Evolutionary conservation across 2,329 filamentous ascomycete genomes (phyloP), one percentile per base, ranked within the genome.

Genomic region (Coniochaeta sp.): DNA sequence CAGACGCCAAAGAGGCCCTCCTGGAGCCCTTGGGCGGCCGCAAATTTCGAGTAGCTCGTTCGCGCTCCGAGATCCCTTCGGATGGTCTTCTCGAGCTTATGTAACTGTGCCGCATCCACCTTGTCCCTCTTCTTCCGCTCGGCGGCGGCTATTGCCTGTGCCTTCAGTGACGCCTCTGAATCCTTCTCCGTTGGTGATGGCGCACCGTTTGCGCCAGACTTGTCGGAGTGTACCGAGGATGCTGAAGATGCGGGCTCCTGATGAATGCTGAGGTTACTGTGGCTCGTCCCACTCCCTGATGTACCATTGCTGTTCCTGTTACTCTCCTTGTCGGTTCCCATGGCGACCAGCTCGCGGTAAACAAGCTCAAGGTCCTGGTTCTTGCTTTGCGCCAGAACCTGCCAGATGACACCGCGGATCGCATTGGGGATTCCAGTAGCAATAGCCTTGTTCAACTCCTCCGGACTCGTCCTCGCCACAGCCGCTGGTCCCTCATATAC

Each of bases 331-430:
- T 91, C 88, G 3, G 89, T 91, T 22, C 91, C 91, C 54, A 89
- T 82, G 48, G 79, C 79, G 28, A 89, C 79, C 9, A 99, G 77
- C 54, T 95, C 91, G 57, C 79, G 82, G 71, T 97, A 99, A n/a
- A 91, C 81, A 14, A 77, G 71, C 68, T 99, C 94, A 16, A 99
- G 73, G 42, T 95, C 90, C 55, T 92, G 87, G 60, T 90, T 95
- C 69, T 96, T 95, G 71, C 91, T 96, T 64, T 96, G 90, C 3
- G 94, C 91, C 55, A 99, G 74, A 7, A 97, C 92, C 70, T 99
- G 94, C 94, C 94, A 99, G 49, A 99, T 91, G 2, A 99, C 94
- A n/a, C 94, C 95, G 53, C 94, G 85, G 55, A 99, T 96, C 3
- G 91, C 92, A 58, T 86, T 91, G 1, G 94, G 94, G 52, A 99